Conservation (phyloP, 768 basidiomycete genomes). For the Kwoniella bestiolae region DNA sequence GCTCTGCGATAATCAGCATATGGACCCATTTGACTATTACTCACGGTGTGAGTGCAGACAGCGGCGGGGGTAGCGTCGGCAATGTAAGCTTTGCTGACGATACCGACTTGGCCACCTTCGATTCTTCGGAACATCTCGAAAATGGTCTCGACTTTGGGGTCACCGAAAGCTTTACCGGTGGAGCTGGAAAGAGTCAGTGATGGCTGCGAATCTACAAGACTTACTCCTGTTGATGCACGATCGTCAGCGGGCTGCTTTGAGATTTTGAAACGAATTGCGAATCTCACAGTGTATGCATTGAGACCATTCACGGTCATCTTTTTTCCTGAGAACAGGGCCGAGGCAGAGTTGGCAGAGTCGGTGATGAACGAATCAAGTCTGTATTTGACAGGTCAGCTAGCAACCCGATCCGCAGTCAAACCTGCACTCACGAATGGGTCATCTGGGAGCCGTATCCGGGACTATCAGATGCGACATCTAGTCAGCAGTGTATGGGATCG, state of each 20-base stretch:
- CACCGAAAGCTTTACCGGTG: slow-evolving; percentile 47
- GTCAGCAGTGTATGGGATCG: slow-evolving; percentile 1
- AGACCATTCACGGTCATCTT: slow-evolving; percentile 58
- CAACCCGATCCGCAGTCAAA: too few relatives aligned
- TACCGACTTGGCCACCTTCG: slow-evolving; percentile 55
- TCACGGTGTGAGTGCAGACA: slow-evolving; percentile 45
- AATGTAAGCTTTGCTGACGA: slow-evolving; percentile 58
- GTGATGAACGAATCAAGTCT: slow-evolving; percentile 55
- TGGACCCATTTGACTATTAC: neutral
- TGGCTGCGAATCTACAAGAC: neutral
- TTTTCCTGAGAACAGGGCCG: slow-evolving; percentile 57
- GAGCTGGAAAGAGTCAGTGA: slow-evolving; percentile 11
- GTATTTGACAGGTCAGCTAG: too few relatives aligned
- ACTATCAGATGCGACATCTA: neutral
- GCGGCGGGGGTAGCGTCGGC: slow-evolving; percentile 59
- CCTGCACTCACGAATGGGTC: slow-evolving; percentile 49
- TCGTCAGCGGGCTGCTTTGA: neutral
- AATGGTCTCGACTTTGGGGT: slow-evolving; percentile 58
- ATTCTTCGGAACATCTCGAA: slow-evolving; percentile 55
- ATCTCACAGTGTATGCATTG: slow-evolving; percentile 54
- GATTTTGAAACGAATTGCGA: neutral
- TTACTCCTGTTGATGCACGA: neutral
- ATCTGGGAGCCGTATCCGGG: slow-evolving; percentile 54
- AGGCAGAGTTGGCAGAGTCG: slow-evolving; percentile 59
- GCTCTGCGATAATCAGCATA: slow-evolving; percentile 14